These are phyloP conservation scores for Bacidia gigantensis DNA, from an alignment of 495 filamentous ascomycete genomes.

Conservation along the genomic window DNA sequence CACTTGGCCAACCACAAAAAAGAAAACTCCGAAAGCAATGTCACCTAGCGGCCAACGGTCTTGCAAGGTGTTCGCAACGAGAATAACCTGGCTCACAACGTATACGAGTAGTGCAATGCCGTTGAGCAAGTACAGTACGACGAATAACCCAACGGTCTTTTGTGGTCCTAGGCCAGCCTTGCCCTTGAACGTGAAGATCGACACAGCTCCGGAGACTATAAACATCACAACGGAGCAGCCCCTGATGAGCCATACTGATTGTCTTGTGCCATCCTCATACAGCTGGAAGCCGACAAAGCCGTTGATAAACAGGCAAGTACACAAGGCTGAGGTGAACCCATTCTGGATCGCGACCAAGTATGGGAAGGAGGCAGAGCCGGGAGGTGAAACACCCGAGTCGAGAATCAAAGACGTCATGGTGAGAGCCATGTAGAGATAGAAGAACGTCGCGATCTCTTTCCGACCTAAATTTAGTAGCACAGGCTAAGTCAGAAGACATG, in stretches of 20 bases:
- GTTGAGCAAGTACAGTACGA: conserved; percentile 85
- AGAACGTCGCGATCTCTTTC: conserved; percentile 96
- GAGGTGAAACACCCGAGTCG: conserved; percentile 85
- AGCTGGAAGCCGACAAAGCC: conserved; percentile 98
- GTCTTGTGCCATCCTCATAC: conserved; percentile 93
- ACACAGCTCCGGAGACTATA: conserved; percentile 70
- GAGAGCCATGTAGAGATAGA: conserved; percentile 88
- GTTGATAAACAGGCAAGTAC: conserved; percentile 85
- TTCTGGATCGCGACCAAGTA: conserved; percentile 86
- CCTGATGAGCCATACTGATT: conserved; percentile 89
- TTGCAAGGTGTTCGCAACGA: conserved; percentile 81
- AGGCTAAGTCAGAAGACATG: conserved; percentile 9
- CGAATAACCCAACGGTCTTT: conserved; percentile 78
- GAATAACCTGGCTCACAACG: conserved; percentile 70
- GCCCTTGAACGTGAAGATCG: conserved; percentile 83
- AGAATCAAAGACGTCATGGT: conserved; percentile 81
- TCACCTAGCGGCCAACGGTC: conserved; percentile 93
- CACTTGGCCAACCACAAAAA: conserved; percentile 88
- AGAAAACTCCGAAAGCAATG: conserved; percentile 81
- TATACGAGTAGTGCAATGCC: conserved; percentile 77
- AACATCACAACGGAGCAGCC: conserved; percentile 68
- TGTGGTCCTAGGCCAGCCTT: conserved; percentile 77
- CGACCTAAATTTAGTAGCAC: conserved; percentile 47
- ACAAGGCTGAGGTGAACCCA: conserved; percentile 79
- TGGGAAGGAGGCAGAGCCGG: conserved; percentile 62